These are phyloP conservation scores for Geotrichum citri-aurantii DNA, from an alignment of 1,139 yeast species.

Conservation along the genomic window DNA sequence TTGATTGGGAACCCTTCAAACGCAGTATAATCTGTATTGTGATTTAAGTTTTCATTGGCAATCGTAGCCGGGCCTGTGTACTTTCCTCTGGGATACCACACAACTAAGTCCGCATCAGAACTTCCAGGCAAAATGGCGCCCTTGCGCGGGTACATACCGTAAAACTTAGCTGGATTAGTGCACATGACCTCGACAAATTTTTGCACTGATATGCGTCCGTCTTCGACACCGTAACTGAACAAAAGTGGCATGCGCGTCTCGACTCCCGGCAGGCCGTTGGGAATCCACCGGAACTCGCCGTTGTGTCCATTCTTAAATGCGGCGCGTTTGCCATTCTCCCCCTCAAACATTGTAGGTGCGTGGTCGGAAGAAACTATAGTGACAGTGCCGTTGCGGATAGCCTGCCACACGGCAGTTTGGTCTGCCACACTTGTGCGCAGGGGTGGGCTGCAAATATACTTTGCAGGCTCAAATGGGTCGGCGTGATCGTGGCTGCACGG, in stretches of 20 bases:
- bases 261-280: slow-evolving; percentile 45
- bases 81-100: slow-evolving; percentile 41
- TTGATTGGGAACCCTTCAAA: slow-evolving; percentile 41
- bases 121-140: slow-evolving; percentile 42
- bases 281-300: slow-evolving; percentile 40
- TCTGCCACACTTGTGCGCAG: slow-evolving; percentile 39
- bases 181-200: slow-evolving; percentile 42
- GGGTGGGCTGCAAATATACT: slow-evolving; percentile 47
- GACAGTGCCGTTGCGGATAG: slow-evolving; percentile 44
- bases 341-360: slow-evolving; percentile 43
- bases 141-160: slow-evolving; percentile 31
- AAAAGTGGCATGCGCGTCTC: slow-evolving; percentile 44
- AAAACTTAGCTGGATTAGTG: slow-evolving; percentile 43
- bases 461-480: slow-evolving; percentile 42
- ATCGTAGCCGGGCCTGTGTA: slow-evolving; percentile 32
- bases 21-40: slow-evolving; percentile 44
- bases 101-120: slow-evolving; percentile 42
- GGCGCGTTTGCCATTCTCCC: slow-evolving; percentile 35
- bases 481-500: slow-evolving; percentile 18
- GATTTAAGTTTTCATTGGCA: slow-evolving; percentile 39
- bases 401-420: slow-evolving; percentile 43
- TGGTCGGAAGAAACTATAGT: slow-evolving; percentile 46
- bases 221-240: slow-evolving; percentile 42
- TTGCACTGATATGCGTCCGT: slow-evolving; percentile 40
- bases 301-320: slow-evolving; percentile 34